Base-by-base conservation (phyloP, 768 basidiomycete species). In the Naganishia vaughanmartiniae region DNA sequence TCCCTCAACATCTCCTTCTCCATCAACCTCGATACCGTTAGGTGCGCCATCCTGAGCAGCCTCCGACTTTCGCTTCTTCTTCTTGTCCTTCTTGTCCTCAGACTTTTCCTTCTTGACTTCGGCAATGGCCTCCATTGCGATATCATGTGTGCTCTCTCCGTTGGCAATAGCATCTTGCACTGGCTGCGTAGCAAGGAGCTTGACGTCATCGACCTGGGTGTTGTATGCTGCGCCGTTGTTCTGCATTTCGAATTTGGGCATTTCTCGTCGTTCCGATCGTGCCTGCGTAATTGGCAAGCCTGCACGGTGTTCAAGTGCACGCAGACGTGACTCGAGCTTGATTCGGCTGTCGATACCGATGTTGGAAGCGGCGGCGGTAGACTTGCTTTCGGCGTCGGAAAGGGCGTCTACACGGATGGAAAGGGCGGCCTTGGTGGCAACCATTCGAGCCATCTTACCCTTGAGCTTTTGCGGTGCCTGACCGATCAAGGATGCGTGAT, bases 391-490 rank as follows among this genome's bases (percentile, higher is more conserved):
- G 11, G 88, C 85, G 72, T 96, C 93, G 51, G 94, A 90, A 55
- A 99, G 89, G 9, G 96, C 96, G 75, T 99, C 96, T 45, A 98
- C 92, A 81, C 96, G 95, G 76, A 96, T 92, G 5, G 95, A 95
- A 17, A 99, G 87, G 0, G 96, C 91, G 4, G 95, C 89, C 85
- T 99, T 99, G 57, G 96, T 98, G 58, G 96, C 94, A 34, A 98
- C 93, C 96, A 99, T 99, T 77, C 96, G 91, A 26, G 96, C 96
- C 96, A 98, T 98, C 89, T 97, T 99, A 76, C 95, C 95, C 85
- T 98, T 99, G 74, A 97, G 86, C 83, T 97, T 97, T 70, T 92
- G 92, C 51, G 95, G 92, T 56, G 95, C 94, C 84, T 96, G 93
- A 39, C 95, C 95, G 74, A 98, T 90, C 67, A 99, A 86, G 0